These are phyloP conservation scores for Xeromyces bisporus DNA, from an alignment of 495 filamentous ascomycete genomes.

Conservation along the genomic window DNA sequence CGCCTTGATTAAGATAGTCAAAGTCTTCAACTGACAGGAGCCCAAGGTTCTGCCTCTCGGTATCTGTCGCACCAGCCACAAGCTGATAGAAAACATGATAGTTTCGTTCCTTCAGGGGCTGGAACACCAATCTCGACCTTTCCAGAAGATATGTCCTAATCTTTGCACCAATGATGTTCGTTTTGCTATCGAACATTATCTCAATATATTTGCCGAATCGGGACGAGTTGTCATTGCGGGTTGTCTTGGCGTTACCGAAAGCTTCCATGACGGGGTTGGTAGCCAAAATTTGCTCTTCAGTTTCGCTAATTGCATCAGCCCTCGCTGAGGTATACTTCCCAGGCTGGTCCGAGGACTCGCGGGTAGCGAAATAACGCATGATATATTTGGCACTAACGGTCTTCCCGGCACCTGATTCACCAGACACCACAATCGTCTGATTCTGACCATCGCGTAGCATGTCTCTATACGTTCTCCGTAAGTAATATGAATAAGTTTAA, in stretches of 20 bases:
- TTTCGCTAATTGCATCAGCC: conserved; percentile 86
- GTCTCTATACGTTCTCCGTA: conserved; percentile 39
- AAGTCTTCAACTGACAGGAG: conserved; percentile 76
- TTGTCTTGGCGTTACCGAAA: conserved; percentile 98
- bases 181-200: conserved; percentile 93
- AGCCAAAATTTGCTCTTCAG: conserved; percentile 92
- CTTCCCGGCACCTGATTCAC: conserved; percentile 96
- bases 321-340: conserved; percentile 62
- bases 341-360: conserved; percentile 83
- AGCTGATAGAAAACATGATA: conserved; percentile 99
- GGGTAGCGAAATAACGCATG: conserved; percentile 98
- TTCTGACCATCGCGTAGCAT: conserved; percentile 94
- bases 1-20: conserved; percentile 91
- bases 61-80: conserved; percentile 79
- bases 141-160: conserved; percentile 93
- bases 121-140: conserved; percentile 92
- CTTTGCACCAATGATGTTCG: conserved; percentile 94
- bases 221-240: conserved; percentile 96
- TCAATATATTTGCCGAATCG: conserved; percentile 99
- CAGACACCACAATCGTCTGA: conserved; percentile 96
- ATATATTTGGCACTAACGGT: conserved; percentile 99
- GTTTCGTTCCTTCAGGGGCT: conserved; percentile 92
- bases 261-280: conserved; percentile 99
- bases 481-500: no score
- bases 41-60: conserved; percentile 59